Percentiles rank a stretch among this genome's conserved stretches.
These are phyloP conservation scores for Prunus armeniaca DNA, from an alignment of 306 rosid species.

Conservation along the genomic window DNA sequence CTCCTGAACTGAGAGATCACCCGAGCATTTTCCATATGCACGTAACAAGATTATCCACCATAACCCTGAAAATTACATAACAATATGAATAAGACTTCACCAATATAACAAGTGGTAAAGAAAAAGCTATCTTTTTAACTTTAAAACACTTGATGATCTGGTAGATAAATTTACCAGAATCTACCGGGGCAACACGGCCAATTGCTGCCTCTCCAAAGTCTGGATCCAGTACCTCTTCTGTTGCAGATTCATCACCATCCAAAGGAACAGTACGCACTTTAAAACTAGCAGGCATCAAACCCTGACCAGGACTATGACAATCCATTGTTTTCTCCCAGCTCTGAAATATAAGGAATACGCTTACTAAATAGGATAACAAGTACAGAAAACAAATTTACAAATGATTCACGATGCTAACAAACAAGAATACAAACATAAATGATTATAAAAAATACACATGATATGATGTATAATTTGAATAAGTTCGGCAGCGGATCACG, in stretches of 20 bases:
- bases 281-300: conserved; percentile 93
- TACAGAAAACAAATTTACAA: neutral
- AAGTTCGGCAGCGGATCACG: no score
- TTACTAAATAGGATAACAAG: neutral
- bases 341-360: conserved; percentile 37
- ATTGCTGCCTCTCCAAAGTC: conserved; percentile 96
- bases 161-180: conserved; percentile 62
- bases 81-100: conserved; percentile 14
- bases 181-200: conserved; percentile 94
- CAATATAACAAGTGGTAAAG: conserved; percentile 9
- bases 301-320: conserved; percentile 94
- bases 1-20: conserved; percentile 81
- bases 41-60: conserved; percentile 92
- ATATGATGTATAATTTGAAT: neutral
- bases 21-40: conserved; percentile 83
- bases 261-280: conserved; percentile 81
- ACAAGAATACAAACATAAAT: neutral
- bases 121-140: conserved; percentile 1
- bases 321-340: conserved; percentile 98
- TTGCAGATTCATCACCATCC: conserved; percentile 75
- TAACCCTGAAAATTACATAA: conserved; percentile 49
- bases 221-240: conserved; percentile 88
- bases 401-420: neutral
- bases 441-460: neutral
- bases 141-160: neutral